These are phyloP conservation scores for Phytophthora foliorum DNA, from an alignment of 352 stramenopile genomes.

Conservation along the genomic window DNA sequence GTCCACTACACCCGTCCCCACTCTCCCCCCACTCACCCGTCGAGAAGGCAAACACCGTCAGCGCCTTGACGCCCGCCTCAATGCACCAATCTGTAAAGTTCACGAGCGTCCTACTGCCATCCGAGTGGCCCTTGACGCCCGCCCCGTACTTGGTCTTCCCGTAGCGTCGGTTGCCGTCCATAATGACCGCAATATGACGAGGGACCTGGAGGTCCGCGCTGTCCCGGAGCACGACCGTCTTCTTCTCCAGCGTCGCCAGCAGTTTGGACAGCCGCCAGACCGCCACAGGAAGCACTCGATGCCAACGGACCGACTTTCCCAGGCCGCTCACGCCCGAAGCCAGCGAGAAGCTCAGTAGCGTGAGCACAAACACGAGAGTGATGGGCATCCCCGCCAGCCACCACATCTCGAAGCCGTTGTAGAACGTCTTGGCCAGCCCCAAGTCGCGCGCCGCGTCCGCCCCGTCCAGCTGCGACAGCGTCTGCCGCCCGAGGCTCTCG, in stretches of 20 bases:
- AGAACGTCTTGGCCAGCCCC: conserved; percentile 59
- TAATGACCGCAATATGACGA: conserved; percentile 96
- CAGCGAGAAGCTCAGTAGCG: conserved; percentile 79
- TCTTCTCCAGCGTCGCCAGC: conserved; percentile 14
- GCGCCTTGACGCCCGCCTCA: conserved; percentile 86
- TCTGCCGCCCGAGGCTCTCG: conserved; percentile 66
- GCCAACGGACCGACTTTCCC: conserved; percentile 51
- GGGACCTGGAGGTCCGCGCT: conserved; percentile 53
- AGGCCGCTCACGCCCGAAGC: conserved; percentile 63
- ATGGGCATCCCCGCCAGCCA: conserved; percentile 87
- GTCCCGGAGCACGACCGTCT: conserved; percentile 15
- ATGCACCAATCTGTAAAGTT: conserved; percentile 98
- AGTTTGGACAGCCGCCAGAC: conserved; percentile 19
- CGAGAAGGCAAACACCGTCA: conserved; percentile 97
- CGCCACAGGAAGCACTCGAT: conserved; percentile 18
- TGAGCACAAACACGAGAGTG: conserved; percentile 74
- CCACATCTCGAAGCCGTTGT: conserved; percentile 91
- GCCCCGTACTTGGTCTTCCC: conserved; percentile 86
- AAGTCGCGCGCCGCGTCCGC: conserved; percentile 27
- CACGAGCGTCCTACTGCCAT: conserved; percentile 96
- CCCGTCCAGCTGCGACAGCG: conserved; percentile 58
- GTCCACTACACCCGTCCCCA: not conserved
- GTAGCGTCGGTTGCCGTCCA: conserved; percentile 97
- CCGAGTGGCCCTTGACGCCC: conserved; percentile 92
- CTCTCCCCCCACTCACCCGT: conserved; percentile 59